A percentile compares a stretch with the other conserved stretches of the same genome.
Evolutionary conservation across 163 green algal species (phyloP).

Genomic region (Volvox carteri): DNA sequence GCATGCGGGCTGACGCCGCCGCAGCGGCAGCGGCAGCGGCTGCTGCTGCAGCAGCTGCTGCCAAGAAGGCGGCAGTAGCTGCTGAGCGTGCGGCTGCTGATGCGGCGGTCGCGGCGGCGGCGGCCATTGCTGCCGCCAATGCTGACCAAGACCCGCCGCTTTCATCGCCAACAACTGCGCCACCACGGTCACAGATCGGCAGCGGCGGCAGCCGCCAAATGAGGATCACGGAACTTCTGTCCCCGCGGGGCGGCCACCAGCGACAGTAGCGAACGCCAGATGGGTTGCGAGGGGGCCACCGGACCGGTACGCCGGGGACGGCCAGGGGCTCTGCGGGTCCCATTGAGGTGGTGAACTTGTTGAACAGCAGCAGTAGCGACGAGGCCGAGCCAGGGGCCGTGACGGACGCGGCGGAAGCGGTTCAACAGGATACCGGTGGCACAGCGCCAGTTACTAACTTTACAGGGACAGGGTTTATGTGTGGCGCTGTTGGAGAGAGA

Average conservation of each 20-base stretch:
- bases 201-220: neutral
- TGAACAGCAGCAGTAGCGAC: constrained; percentile 4
- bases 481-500: too few relatives aligned
- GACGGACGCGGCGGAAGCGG: too few relatives aligned
- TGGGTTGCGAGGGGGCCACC: too few relatives aligned
- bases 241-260: neutral
- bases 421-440: too few relatives aligned
- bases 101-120: neutral
- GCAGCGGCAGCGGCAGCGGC: neutral
- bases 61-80: neutral
- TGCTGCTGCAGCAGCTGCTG: neutral
- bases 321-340: too few relatives aligned
- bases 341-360: neutral
- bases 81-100: neutral
- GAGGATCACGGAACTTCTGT: neutral
- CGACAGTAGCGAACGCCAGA: neutral
- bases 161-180: neutral
- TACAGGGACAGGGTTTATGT: too few relatives aligned
- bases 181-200: neutral
- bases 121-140: neutral
- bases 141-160: neutral
- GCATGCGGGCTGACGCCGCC: neutral
- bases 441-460: too few relatives aligned
- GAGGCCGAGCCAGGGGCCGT: neutral
- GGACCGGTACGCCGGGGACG: too few relatives aligned